These are phyloP conservation scores for Ascochyta pisi DNA, from an alignment of 2,329 filamentous ascomycete species.

Conservation along the genomic window DNA sequence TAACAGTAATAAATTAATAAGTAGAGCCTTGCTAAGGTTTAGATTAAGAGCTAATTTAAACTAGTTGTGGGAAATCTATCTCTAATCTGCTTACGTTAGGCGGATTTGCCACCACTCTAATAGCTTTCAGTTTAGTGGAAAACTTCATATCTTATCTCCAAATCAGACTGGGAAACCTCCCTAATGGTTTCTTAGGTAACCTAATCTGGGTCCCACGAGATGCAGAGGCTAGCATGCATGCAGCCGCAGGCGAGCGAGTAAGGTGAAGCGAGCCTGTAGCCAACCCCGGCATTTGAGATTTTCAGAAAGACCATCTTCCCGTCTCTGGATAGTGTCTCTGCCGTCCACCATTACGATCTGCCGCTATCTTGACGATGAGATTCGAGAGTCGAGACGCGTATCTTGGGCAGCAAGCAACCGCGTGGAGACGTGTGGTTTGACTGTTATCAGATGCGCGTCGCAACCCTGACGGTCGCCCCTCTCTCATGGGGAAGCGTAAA, in stretches of 20 bases:
- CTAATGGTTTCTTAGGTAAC: slow-evolving; percentile 1
- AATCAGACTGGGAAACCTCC: no score
- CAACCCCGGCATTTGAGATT: slow-evolving; percentile 8
- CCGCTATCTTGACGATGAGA: slow-evolving; percentile 7
- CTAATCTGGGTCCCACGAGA: slow-evolving; percentile 17
- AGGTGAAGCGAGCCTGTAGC: slow-evolving; percentile 24
- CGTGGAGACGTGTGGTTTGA: slow-evolving; percentile 6
- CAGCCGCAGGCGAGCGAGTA: slow-evolving; percentile 22
- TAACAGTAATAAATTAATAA: no score
- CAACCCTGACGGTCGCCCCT: slow-evolving; percentile 5
- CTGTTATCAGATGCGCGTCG: slow-evolving; percentile 6
- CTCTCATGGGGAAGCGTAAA: not conserved
- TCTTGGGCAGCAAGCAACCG: slow-evolving; percentile 7
- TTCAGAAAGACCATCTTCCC: slow-evolving; percentile 12
- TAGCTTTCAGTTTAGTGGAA: no score
- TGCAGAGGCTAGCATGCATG: slow-evolving; percentile 19
- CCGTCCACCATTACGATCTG: slow-evolving; percentile 11
- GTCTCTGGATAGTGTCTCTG: slow-evolving; percentile 4
- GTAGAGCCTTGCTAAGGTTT: no score
- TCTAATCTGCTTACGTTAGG: no score
- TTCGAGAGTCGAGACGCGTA: slow-evolving; percentile 8
- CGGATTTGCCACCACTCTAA: not conserved
- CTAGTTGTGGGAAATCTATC: no score
- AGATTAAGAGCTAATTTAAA: no score
- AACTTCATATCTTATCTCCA: no score